Percentiles rank a stretch among this genome's conserved stretches.
Conservation (phyloP, 2,329 filamentous ascomycete genomes). For the Diplodia seriata region DNA sequence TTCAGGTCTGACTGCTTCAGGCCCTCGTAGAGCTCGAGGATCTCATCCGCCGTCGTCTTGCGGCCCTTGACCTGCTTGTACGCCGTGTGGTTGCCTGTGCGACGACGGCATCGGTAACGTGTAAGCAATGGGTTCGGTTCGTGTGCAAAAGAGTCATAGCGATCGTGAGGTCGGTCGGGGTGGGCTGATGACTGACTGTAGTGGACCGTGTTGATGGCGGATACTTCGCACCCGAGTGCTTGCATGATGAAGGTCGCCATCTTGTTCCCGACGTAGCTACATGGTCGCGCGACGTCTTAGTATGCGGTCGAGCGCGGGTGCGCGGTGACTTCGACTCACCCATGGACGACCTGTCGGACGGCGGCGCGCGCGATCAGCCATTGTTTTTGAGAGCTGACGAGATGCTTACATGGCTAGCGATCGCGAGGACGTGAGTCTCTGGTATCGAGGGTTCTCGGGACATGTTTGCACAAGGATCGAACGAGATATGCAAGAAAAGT, state of each 20-base stretch:
- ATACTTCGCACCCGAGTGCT: slow-evolving; percentile 89
- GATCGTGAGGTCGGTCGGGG: neutral
- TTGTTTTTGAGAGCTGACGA: slow-evolving; percentile 32
- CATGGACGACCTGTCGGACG: slow-evolving; percentile 68
- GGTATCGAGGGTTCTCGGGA: slow-evolving; percentile 28
- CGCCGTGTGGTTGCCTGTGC: slow-evolving; percentile 92
- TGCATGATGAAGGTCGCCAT: slow-evolving; percentile 97
- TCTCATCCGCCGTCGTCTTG: slow-evolving; percentile 79
- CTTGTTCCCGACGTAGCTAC: slow-evolving; percentile 95
- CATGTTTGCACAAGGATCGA: slow-evolving; percentile 44
- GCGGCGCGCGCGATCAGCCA: slow-evolving; percentile 38
- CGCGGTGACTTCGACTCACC: slow-evolving; percentile 60
- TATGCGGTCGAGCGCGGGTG: slow-evolving; percentile 17
- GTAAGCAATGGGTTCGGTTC: slow-evolving; percentile 5
- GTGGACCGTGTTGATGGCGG: slow-evolving; percentile 93
- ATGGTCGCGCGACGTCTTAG: slow-evolving; percentile 36
- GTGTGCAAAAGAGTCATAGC: neutral
- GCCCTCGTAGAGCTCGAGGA: slow-evolving; percentile 82
- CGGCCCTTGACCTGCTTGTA: slow-evolving; percentile 90
- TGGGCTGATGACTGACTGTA: slow-evolving; percentile 74
- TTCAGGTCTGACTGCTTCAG: slow-evolving; percentile 83
- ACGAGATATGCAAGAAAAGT: slow-evolving; percentile 52
- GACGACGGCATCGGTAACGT: too few species aligned
- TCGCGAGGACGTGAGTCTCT: slow-evolving; percentile 76
- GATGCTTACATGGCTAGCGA: slow-evolving; percentile 86